Percentiles rank a stretch among this genome's conserved stretches.
Evolutionary conservation across 768 basidiomycete genomes (phyloP).

Genomic region (Lactifluus rugatus): DNA sequence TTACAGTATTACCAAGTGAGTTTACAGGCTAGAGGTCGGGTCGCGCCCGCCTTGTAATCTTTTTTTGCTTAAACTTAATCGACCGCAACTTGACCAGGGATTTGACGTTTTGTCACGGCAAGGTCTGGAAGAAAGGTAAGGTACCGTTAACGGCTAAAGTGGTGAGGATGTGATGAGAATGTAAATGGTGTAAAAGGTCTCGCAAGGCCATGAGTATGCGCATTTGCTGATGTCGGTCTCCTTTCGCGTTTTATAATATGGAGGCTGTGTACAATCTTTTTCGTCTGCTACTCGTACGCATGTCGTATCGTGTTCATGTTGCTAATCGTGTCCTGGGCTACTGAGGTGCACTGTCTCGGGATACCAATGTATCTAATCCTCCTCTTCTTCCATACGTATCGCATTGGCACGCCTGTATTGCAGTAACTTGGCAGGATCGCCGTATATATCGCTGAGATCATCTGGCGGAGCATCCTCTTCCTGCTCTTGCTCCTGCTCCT

Average conservation of each 20-base stretch:
- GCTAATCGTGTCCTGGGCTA: background rate
- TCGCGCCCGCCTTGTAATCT: no score
- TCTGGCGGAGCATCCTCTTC: constrained; percentile 10
- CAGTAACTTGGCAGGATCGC: constrained; percentile 11
- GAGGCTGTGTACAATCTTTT: background rate
- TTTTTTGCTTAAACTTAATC: no score
- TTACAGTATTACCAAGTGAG: no score
- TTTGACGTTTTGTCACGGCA: no score
- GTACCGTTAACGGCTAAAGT: no score
- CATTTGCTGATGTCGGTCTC: no score
- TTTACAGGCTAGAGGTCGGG: no score
- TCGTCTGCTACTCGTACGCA: background rate
- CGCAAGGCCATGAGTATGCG: no score
- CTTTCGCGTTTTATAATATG: background rate
- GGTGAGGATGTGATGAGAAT: no score
- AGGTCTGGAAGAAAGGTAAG: no score
- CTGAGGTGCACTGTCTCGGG: background rate
- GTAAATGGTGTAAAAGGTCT: no score
- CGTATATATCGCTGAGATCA: constrained; percentile 11
- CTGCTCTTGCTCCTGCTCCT: constrained; percentile 15
- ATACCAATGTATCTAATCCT: constrained; percentile 3
- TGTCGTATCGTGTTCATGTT: constrained; percentile 13
- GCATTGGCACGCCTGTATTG: constrained; percentile 14
- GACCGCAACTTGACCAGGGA: no score
- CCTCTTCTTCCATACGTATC: constrained; percentile 19